Conservation (phyloP, 2,329 filamentous ascomycete genomes). For the Monilinia vaccinii-corymbosi region DNA sequence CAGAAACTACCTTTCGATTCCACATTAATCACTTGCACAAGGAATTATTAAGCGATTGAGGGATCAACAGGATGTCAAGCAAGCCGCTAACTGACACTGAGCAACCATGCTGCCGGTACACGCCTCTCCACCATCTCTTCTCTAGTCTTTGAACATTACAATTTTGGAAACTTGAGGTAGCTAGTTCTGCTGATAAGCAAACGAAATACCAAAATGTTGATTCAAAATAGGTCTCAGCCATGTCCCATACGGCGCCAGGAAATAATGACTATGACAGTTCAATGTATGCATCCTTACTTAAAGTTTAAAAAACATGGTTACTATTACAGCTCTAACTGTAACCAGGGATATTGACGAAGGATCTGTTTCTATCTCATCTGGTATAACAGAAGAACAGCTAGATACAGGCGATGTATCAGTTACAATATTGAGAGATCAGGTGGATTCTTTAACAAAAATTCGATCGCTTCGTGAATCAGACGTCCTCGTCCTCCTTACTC, state of each 20-base stretch:
- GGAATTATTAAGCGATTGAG: neutral
- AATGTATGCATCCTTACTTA: slow-evolving; percentile 1
- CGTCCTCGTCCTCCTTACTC: slow-evolving; percentile 53
- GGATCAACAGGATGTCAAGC: neutral
- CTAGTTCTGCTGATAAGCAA: neutral
- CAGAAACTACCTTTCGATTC: neutral
- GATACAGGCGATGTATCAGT: slow-evolving; percentile 7
- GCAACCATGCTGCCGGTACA: slow-evolving; percentile 6
- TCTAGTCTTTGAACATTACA: neutral
- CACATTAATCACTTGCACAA: neutral
- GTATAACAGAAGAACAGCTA: neutral
- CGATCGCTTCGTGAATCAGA: slow-evolving; percentile 40
- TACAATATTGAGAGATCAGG: slow-evolving; percentile 25
- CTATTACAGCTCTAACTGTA: neutral
- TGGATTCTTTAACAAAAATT: slow-evolving; percentile 39
- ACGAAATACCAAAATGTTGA: slow-evolving; percentile 3
- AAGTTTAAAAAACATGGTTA: neutral
- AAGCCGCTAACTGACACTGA: slow-evolving; percentile 1
- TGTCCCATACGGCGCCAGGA: neutral
- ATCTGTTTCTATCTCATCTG: neutral
- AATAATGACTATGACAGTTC: neutral
- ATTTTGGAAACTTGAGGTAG: slow-evolving; percentile 3
- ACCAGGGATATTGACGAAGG: slow-evolving; percentile 2
- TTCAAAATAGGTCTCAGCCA: slow-evolving; percentile 5
- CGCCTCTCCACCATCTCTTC: neutral